Evolutionary conservation across 257 asterid species (phyloP).

Genomic region (Eustoma russellianum): DNA sequence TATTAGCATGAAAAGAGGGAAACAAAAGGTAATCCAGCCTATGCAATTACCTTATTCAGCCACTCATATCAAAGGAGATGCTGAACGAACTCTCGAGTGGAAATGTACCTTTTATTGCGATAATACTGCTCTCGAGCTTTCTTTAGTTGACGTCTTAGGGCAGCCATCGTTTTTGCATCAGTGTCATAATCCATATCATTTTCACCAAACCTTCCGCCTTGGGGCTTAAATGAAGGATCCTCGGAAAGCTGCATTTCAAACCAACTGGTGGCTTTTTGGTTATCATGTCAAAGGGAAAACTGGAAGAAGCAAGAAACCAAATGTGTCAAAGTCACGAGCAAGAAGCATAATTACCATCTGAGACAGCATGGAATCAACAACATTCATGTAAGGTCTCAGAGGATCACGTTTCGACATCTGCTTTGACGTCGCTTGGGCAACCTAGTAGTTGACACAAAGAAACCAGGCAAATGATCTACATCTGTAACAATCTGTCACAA

Average conservation of each 20-base stretch:
- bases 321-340: slow-evolving; percentile 4
- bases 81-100: not conserved
- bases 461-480: too few relatives aligned
- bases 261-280: not conserved
- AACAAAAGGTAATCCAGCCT: not conserved
- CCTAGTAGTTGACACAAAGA: slow-evolving; percentile 23
- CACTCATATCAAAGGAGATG: too few relatives aligned
- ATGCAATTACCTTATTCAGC: too few relatives aligned
- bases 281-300: slow-evolving; percentile 3
- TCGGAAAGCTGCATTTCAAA: slow-evolving; percentile 46
- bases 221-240: slow-evolving; percentile 68
- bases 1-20: too few relatives aligned
- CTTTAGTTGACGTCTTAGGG: slow-evolving; percentile 59
- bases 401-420: slow-evolving; percentile 83
- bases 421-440: slow-evolving; percentile 74
- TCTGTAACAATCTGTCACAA: too few relatives aligned
- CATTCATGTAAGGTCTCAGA: slow-evolving; percentile 56
- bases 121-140: slow-evolving; percentile 60
- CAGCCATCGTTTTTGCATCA: slow-evolving; percentile 68
- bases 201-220: slow-evolving; percentile 73
- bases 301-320: not conserved
- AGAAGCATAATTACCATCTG: slow-evolving; percentile 48
- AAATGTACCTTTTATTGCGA: slow-evolving; percentile 55
- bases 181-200: slow-evolving; percentile 78
- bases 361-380: slow-evolving; percentile 55